These are phyloP conservation scores for Neurospora tetrasperma DNA, from an alignment of 495 filamentous ascomycete species.

Conservation along the genomic window DNA sequence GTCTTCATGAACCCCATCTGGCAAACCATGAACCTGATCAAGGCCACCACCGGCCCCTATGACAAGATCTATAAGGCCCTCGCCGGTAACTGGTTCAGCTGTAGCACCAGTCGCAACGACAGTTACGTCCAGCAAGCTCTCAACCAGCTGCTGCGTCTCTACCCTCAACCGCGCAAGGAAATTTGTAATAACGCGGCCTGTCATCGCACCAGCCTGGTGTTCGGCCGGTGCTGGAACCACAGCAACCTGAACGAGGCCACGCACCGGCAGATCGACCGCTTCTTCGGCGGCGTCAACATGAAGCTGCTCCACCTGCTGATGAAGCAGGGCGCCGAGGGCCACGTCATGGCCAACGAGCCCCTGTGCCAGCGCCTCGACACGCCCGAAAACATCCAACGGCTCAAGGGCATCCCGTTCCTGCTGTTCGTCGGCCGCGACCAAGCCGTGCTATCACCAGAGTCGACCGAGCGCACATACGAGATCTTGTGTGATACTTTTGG, in stretches of 20 bases:
- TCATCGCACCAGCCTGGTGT: conserved; percentile 49
- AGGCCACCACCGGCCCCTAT: conserved; percentile 38
- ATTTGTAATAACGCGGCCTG: conserved; percentile 54
- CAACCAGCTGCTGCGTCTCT: conserved; percentile 50
- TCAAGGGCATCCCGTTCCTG: conserved; percentile 47
- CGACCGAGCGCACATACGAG: conserved; percentile 48
- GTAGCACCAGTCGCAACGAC: conserved; percentile 36
- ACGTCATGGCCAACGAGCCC: conserved; percentile 42
- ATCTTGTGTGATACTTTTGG: conserved; percentile 46
- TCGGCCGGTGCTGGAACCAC: conserved; percentile 58
- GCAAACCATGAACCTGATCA: conserved; percentile 46
- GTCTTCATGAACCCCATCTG: conserved; percentile 59
- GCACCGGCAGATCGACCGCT: conserved; percentile 50
- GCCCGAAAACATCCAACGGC: conserved; percentile 35
- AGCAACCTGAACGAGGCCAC: conserved; percentile 52
- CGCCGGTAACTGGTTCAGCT: conserved; percentile 45
- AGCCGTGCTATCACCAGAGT: conserved; percentile 47
- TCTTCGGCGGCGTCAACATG: conserved; percentile 56
- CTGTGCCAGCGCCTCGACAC: conserved; percentile 38
- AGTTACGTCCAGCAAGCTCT: conserved; percentile 38
- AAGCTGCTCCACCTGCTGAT: conserved; percentile 46
- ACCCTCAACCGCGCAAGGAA: conserved; percentile 45
- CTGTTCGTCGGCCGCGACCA: conserved; percentile 51
- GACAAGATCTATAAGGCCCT: conserved; percentile 37
- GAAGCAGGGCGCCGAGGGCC: conserved; percentile 42